phyloP scores from a whole-genome alignment of 352 stramenopile species.

The Blastocystis sp. region DNA sequence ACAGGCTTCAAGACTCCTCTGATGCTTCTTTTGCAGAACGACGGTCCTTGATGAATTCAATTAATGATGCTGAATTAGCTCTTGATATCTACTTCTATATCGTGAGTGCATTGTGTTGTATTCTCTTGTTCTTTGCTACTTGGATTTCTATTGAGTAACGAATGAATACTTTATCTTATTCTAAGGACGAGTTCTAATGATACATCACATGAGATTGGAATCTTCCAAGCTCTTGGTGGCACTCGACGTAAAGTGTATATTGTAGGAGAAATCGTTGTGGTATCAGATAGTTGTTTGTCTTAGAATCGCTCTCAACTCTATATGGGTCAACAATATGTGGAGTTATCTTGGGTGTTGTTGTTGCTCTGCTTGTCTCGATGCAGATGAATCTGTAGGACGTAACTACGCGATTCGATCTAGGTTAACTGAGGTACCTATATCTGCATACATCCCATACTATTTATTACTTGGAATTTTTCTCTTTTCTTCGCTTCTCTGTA shows the following conservation, averaged over 20 bases:
- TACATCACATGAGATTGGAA: constrained; percentile 57
- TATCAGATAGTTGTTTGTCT: constrained; percentile 4
- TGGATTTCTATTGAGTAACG: constrained; percentile 37
- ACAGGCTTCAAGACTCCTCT: background rate
- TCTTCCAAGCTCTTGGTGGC: constrained; percentile 33
- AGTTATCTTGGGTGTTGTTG: background rate
- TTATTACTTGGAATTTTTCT: background rate
- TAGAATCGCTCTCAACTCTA: constrained; percentile 10
- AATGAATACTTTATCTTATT: background rate
- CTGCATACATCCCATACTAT: background rate
- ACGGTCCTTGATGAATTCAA: constrained; percentile 5
- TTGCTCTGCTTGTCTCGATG: constrained; percentile 19
- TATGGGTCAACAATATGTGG: constrained; percentile 5
- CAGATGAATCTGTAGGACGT: constrained; percentile 58
- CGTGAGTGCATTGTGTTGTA: constrained; percentile 8
- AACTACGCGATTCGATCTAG: background rate
- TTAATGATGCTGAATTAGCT: constrained; percentile 21
- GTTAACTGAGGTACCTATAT: constrained; percentile 3
- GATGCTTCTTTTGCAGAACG: background rate
- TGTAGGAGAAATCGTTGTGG: background rate
- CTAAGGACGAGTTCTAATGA: constrained; percentile 14
- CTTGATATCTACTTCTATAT: constrained; percentile 56
- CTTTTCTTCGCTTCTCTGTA: background rate
- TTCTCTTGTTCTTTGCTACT: constrained; percentile 45
- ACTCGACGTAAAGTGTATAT: background rate